A percentile compares a stretch with the other conserved stretches of the same genome.
These are phyloP conservation scores for Ophiostoma tasmaniense DNA, from an alignment of 2,329 filamentous ascomycete genomes.

Conservation along the genomic window DNA sequence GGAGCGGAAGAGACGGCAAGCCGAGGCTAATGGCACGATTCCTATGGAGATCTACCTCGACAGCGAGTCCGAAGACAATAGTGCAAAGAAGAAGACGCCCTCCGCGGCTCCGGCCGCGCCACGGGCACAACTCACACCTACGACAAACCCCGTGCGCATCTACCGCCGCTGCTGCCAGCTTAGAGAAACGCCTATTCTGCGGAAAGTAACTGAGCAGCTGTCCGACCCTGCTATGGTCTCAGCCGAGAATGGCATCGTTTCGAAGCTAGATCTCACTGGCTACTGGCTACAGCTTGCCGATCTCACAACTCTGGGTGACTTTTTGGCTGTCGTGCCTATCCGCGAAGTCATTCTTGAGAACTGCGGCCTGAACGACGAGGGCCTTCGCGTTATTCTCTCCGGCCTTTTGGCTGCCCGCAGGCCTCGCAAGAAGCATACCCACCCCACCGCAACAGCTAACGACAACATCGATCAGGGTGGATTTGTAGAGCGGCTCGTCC, in stretches of 20 bases:
- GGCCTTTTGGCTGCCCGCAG: constrained; percentile 74
- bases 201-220: constrained; percentile 85
- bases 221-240: constrained; percentile 59
- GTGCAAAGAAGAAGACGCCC: constrained; percentile 20
- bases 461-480: constrained; percentile 49
- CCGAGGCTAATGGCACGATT: constrained; percentile 78
- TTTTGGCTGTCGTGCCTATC: constrained; percentile 85
- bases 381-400: constrained; percentile 75
- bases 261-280: constrained; percentile 73
- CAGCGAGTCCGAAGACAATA: constrained; percentile 45
- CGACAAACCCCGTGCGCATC: constrained; percentile 83
- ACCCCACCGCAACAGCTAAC: constrained; percentile 28
- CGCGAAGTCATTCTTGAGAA: constrained; percentile 80
- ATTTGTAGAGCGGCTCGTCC: constrained; percentile 73
- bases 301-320: constrained; percentile 81
- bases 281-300: constrained; percentile 79
- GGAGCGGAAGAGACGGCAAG: constrained; percentile 75
- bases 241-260: constrained; percentile 63
- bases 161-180: constrained; percentile 92
- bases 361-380: constrained; percentile 78
- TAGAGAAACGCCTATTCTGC: constrained; percentile 83
- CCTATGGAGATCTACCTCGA: constrained; percentile 75
- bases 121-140: constrained; percentile 59
- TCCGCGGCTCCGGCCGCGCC: constrained; percentile 30
- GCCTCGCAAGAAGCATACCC: constrained; percentile 48